These are phyloP conservation scores for Tylopilus vinaceipallidus DNA, from an alignment of 768 basidiomycete species.

Conservation along the genomic window DNA sequence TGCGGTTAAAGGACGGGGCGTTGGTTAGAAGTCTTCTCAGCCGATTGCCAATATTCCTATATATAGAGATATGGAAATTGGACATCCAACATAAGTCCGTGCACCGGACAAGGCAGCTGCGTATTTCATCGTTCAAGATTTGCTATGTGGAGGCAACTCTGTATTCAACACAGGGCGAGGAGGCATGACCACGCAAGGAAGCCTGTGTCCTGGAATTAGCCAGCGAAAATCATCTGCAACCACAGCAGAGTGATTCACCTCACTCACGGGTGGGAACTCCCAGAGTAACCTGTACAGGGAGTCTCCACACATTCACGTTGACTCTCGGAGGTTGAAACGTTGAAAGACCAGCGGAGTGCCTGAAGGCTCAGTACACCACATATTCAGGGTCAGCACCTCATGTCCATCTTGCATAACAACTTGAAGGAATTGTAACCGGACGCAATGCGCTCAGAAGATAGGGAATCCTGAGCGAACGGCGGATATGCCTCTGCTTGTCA, in stretches of 20 bases:
- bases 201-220: neutral
- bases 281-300: neutral
- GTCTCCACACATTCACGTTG: neutral
- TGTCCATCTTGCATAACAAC: no score
- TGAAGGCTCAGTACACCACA: no score
- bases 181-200: neutral
- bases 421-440: neutral
- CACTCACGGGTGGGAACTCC: no score
- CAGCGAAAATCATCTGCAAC: neutral
- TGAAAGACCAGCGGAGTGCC: no score
- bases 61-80: neutral
- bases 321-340: neutral
- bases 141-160: no score
- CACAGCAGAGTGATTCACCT: no score
- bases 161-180: no score
- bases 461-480: neutral
- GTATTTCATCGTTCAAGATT: no score
- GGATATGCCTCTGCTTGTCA: conserved; percentile 9
- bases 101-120: no score
- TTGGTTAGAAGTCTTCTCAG: neutral
- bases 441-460: neutral
- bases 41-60: neutral
- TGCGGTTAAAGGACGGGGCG: neutral
- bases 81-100: no score
- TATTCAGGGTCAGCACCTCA: neutral